Evolutionary conservation across 805 yeast genomes (phyloP).

Genomic region (Ogataea pignaliae): DNA sequence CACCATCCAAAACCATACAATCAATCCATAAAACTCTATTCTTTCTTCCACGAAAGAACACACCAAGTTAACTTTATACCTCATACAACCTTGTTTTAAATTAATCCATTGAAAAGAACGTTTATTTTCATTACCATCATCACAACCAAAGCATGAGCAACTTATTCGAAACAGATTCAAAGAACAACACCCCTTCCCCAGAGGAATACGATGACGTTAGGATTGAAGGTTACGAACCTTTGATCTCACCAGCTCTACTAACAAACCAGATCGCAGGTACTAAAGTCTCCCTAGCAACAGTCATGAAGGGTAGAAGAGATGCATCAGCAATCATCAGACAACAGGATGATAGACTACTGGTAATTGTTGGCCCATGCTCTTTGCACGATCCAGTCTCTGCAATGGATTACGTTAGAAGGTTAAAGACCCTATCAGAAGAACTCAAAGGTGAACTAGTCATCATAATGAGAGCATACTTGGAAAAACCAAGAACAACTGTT

Average conservation of each 20-base stretch:
- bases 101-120: too few species aligned
- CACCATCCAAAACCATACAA: too few species aligned
- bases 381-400: slow-evolving; percentile 91
- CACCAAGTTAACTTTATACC: too few species aligned
- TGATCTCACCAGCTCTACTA: slow-evolving; percentile 86
- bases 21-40: too few species aligned
- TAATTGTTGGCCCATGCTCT: slow-evolving; percentile 96
- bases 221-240: slow-evolving; percentile 87
- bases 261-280: slow-evolving; percentile 79
- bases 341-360: slow-evolving; percentile 73
- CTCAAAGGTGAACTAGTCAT: slow-evolving; percentile 72
- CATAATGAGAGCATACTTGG: slow-evolving; percentile 96
- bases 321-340: slow-evolving; percentile 71
- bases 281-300: slow-evolving; percentile 52
- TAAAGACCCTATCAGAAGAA: slow-evolving; percentile 65
- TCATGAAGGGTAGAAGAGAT: slow-evolving; percentile 72
- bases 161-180: slow-evolving; percentile 4
- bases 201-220: slow-evolving; percentile 73
- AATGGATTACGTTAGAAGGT: slow-evolving; percentile 73
- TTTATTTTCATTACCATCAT: too few species aligned
- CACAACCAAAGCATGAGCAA: not conserved
- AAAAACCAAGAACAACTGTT: slow-evolving; percentile 97
- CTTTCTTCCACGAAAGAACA: too few species aligned
- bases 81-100: too few species aligned
- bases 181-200: slow-evolving; percentile 43